phyloP scores from a whole-genome alignment of 345 rosid genomes.

The Reutealis trisperma region DNA sequence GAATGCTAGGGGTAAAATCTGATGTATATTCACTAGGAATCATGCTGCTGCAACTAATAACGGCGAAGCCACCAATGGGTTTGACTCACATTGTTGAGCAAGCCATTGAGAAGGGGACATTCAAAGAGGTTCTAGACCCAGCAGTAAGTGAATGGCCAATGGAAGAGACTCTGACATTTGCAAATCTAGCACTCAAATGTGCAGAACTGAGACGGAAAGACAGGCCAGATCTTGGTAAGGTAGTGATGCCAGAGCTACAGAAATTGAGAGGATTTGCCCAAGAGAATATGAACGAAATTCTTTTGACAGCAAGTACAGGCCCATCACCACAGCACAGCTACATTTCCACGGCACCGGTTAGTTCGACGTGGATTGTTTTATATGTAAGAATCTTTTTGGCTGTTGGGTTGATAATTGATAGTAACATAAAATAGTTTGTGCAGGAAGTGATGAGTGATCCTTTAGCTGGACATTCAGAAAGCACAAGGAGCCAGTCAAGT shows the following conservation, averaged over 20 bases:
- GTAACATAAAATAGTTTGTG: neutral
- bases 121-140: conserved; percentile 65
- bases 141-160: conserved; percentile 75
- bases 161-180: conserved; percentile 59
- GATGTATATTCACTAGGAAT: conserved; percentile 88
- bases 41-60: conserved; percentile 75
- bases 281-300: conserved; percentile 38
- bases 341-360: conserved; percentile 40
- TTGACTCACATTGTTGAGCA: conserved; percentile 52
- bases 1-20: conserved; percentile 88
- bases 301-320: conserved; percentile 23
- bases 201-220: conserved; percentile 85
- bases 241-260: conserved; percentile 60
- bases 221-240: conserved; percentile 83
- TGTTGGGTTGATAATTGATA: neutral
- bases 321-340: conserved; percentile 37
- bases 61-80: conserved; percentile 77
- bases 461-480: conserved; percentile 22
- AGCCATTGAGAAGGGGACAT: conserved; percentile 58
- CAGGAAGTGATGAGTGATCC: conserved; percentile 59
- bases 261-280: conserved; percentile 64
- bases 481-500: conserved; percentile 26
- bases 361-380: conserved; percentile 4
- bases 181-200: conserved; percentile 64
- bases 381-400: neutral